phyloP scores from a whole-genome alignment of 306 rosid genomes.

The Bauhinia variegata region DNA sequence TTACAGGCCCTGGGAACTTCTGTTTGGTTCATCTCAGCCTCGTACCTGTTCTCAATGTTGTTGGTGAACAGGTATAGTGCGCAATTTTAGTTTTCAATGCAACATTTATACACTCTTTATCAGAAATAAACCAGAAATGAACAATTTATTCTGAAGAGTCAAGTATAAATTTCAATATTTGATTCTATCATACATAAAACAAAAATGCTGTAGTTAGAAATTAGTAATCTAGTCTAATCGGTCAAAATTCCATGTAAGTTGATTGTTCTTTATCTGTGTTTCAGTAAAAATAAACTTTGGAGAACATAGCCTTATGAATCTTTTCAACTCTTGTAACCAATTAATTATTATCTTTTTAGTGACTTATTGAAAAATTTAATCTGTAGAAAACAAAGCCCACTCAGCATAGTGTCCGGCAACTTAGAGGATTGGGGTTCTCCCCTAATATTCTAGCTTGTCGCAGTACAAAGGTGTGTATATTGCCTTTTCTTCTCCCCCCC shows the following conservation, averaged over 20 bases:
- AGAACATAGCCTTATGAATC: background rate
- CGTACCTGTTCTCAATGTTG: constrained; percentile 80
- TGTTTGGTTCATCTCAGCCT: constrained; percentile 85
- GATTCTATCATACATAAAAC: too few species aligned
- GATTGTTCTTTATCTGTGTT: constrained; percentile 10
- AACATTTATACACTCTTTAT: constrained; percentile 1
- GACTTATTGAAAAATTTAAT: constrained; percentile 27
- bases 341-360: background rate
- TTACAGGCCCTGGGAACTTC: constrained; percentile 70
- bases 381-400: constrained; percentile 85
- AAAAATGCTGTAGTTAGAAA: too few species aligned
- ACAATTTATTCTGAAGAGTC: background rate
- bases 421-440: constrained; percentile 73
- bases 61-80: constrained; percentile 75
- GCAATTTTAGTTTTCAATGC: background rate
- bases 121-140: background rate
- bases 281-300: background rate
- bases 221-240: background rate
- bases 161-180: too few species aligned
- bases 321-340: constrained; percentile 14
- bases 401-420: constrained; percentile 83
- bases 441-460: constrained; percentile 87
- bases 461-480: constrained; percentile 65
- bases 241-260: background rate
- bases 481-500: too few species aligned